Percentiles rank a stretch among this genome's conserved stretches.
Evolutionary conservation across 345 rosid species (phyloP).

Genomic region (Bretschneidera sinensis): DNA sequence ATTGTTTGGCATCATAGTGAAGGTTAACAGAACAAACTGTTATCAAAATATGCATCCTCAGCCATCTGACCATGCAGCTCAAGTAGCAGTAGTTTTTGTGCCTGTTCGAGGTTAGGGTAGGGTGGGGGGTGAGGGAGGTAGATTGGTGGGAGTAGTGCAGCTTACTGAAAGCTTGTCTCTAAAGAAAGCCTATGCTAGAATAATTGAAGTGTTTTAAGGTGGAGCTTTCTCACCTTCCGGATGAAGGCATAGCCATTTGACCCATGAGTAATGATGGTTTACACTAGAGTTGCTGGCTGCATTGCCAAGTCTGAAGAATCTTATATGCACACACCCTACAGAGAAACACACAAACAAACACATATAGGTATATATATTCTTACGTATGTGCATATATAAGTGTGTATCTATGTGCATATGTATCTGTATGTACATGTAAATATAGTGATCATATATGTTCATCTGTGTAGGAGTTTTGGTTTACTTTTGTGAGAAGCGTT

Average conservation of each 20-base stretch:
- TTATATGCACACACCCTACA: not conserved
- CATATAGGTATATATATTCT: too few species aligned
- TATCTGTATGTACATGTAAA: not conserved
- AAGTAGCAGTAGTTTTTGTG: not conserved
- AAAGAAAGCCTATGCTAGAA: not conserved
- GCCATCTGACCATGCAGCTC: not conserved
- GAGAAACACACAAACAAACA: not conserved
- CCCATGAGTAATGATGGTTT: not conserved
- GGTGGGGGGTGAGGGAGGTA: not conserved
- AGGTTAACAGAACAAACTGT: too few species aligned
- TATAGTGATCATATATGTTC: not conserved
- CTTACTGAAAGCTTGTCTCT: not conserved
- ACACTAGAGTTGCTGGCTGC: too few species aligned
- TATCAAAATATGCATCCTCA: not conserved
- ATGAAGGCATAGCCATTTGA: not conserved
- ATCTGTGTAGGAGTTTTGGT: too few species aligned
- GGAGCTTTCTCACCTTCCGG: not conserved
- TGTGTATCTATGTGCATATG: not conserved
- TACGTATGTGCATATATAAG: not conserved
- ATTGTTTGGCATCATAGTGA: too few species aligned
- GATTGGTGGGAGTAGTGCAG: too few species aligned
- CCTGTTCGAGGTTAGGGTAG: not conserved
- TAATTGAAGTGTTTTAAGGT: not conserved
- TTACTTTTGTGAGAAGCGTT: too few species aligned
- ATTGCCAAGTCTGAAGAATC: not conserved